These are phyloP conservation scores for Verticillium zaregamsianum DNA, from an alignment of 2,329 filamentous ascomycete genomes.

Conservation along the genomic window DNA sequence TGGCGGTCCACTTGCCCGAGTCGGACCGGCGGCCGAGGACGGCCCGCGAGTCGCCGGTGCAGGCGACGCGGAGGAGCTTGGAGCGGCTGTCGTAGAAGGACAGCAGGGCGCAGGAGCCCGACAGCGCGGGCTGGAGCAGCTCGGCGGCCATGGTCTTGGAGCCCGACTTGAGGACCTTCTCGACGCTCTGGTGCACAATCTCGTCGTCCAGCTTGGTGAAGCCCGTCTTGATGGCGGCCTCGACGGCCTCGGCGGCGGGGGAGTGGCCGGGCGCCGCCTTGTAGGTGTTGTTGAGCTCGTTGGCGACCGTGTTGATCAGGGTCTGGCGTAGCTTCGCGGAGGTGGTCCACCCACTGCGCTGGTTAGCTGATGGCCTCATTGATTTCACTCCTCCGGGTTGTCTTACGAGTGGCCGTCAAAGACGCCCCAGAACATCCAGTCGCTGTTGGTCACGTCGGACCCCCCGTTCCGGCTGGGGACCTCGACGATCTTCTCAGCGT, in stretches of 20 bases:
- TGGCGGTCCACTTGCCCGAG: slow-evolving; percentile 90
- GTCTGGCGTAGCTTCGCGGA: slow-evolving; percentile 92
- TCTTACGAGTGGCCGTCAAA: slow-evolving; percentile 92
- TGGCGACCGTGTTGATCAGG: slow-evolving; percentile 86
- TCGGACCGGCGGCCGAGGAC: slow-evolving; percentile 76
- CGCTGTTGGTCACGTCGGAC: slow-evolving; percentile 52
- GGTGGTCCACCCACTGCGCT: slow-evolving; percentile 84
- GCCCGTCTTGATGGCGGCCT: slow-evolving; percentile 86
- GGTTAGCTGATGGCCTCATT: neutral
- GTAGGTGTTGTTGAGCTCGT: slow-evolving; percentile 90
- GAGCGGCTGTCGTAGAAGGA: slow-evolving; percentile 92
- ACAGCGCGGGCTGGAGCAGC: slow-evolving; percentile 85
- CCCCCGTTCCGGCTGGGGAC: slow-evolving; percentile 55
- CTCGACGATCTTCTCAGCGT: slow-evolving; percentile 96
- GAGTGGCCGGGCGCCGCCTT: slow-evolving; percentile 60
- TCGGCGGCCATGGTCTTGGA: slow-evolving; percentile 91
- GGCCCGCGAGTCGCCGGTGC: slow-evolving; percentile 93
- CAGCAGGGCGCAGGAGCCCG: slow-evolving; percentile 93
- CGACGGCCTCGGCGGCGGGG: slow-evolving; percentile 76
- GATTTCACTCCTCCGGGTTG: neutral
- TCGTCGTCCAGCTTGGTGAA: slow-evolving; percentile 88
- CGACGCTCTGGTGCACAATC: slow-evolving; percentile 88
- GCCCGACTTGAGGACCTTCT: slow-evolving; percentile 84
- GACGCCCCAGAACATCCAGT: slow-evolving; percentile 99
- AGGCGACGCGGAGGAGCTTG: slow-evolving; percentile 87